Evolutionary conservation across 306 rosid genomes (phyloP), one percentile per base, ranked within the genome.

Genomic region (Parietaria judaica): DNA sequence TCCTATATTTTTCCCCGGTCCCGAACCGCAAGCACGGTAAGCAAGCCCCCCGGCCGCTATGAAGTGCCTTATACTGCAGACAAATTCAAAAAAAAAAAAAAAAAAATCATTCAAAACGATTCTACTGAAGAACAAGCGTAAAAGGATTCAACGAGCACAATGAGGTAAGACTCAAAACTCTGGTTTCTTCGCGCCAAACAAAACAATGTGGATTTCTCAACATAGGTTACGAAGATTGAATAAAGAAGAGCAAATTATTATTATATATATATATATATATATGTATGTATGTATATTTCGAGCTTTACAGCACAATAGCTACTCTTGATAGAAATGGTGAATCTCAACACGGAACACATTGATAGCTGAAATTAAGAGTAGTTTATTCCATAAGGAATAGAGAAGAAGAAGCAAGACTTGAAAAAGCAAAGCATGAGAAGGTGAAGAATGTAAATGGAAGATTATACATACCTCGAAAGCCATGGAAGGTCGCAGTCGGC

Each of bases 1-100:
- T 80, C 9, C 60, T 66, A 55, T 58, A 76, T 51, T 52, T 75
- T 38, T 69, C 47, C 13, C 64, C 41, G 4, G 74, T 35, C 66
- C 63, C 38, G 61, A 62, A 69, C 4, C 74, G 50, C 14, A 72
- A 60, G 55, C 51, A 57, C 2, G 79, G 83, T 37, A 71, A 63
- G 70, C 52, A 68, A 36, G 67, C 39, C 36, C 51, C 65, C 3
- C 76, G 66, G 31, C 64, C 72, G 50, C 34, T 68, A 54, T 78
- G 78, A 62, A 82, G 71, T 31, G 63, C 77, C 66, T 68, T 80
- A 67, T 78, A 70, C 71, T 88, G 96, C 76, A 86, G 53, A 86
- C 82, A 84, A 47, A 52, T 65, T 54, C 63, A 14, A 76, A 77
- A 52, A 65, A 14, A 76, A 77, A 52, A 36, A 66, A 64, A 44